Base-by-base conservation (phyloP, 371 early-diverging fungal genomes). In the Apophysomyces variabilis region DNA sequence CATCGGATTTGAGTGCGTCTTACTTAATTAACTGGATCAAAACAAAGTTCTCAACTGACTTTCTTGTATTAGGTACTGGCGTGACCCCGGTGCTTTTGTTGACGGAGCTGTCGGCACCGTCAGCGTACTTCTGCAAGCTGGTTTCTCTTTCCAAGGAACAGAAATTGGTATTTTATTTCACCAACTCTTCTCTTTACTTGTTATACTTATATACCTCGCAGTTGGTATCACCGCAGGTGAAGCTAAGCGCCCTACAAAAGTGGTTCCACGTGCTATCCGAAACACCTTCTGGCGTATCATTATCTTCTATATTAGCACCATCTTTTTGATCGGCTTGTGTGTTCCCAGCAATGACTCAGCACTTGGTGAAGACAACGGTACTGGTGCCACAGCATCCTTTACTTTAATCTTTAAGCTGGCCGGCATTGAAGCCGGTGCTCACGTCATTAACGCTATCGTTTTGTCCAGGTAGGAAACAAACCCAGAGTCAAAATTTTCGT, bases 111-210 rank as follows among this genome's bases (percentile, higher is more conserved):
- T 91, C 36, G 92, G 90, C 14, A 77, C 90, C 37, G 71, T 93
- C 56, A 82, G 87, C 68, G 87, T 90, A 26, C 85, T 92, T 68
- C 70, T 93, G 58, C 73, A 90, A 60, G 91, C 90, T 26, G 93
- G 92, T 65, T 95, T 91, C 69, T 85, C 91, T 43, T 94, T 92
- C 83, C 93, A 93, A 47, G 96, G 94, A 26, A 92, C 93, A 1
- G 93, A 89, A 74, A 73, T 90, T 65, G 81, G 77, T 76, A 79
- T 60, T 60, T 61, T 13, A 46, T n/a, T 54, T 38, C 54, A 56
- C 6, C 47, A 13, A 6, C 18, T 38, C 0, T 26, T 37, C 37
- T n/a, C 16, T 47, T 39, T 12, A 57, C 58, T 54, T 36, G 7
- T 12, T 8, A 4, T 38, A 35, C 38, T 63, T 36, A 54, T 9